Evolutionary conservation across 176 grass and related monocot genomes (phyloP).

Genomic region (Ampelocalamus luodianensis): DNA sequence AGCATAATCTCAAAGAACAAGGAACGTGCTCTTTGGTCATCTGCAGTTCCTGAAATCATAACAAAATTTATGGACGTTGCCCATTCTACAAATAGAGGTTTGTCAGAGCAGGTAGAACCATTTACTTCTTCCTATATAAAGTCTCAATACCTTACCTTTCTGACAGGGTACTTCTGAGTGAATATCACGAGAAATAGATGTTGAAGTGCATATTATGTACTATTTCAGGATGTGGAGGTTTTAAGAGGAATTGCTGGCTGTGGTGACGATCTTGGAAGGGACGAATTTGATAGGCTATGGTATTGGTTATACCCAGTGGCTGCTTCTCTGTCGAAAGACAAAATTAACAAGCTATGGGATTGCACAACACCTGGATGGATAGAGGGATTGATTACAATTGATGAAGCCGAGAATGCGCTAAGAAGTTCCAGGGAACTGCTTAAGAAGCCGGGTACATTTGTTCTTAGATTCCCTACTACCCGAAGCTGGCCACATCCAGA

Average conservation of each 20-base stretch:
- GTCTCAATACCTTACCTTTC: not conserved
- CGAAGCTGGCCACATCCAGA: slow-evolving; percentile 97
- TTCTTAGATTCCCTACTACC: slow-evolving; percentile 84
- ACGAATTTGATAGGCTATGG: slow-evolving; percentile 89
- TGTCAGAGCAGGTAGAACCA: slow-evolving; percentile 71
- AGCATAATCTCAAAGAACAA: slow-evolving; percentile 73
- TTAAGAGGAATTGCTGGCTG: slow-evolving; percentile 73
- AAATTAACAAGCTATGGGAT: slow-evolving; percentile 74
- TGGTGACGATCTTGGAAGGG: slow-evolving; percentile 66
- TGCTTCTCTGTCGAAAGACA: slow-evolving; percentile 65
- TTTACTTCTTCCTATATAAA: slow-evolving; percentile 34
- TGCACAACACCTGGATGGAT: slow-evolving; percentile 74
- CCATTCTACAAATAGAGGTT: slow-evolving; percentile 62
- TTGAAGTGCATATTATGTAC: slow-evolving; percentile 5
- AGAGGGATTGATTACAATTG: slow-evolving; percentile 79
- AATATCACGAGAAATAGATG: slow-evolving; percentile 14
- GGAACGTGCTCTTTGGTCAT: slow-evolving; percentile 77
- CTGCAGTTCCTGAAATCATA: slow-evolving; percentile 68
- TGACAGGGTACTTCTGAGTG: not conserved
- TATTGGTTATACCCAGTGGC: slow-evolving; percentile 94
- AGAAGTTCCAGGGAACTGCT: slow-evolving; percentile 49
- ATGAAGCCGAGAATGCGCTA: slow-evolving; percentile 74
- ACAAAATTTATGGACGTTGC: slow-evolving; percentile 70
- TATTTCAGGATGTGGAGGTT: slow-evolving; percentile 78
- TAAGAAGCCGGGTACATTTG: slow-evolving; percentile 67